Conservation (phyloP, 2,329 filamentous ascomycete species). For the Hymenoscyphus scutula region DNA sequence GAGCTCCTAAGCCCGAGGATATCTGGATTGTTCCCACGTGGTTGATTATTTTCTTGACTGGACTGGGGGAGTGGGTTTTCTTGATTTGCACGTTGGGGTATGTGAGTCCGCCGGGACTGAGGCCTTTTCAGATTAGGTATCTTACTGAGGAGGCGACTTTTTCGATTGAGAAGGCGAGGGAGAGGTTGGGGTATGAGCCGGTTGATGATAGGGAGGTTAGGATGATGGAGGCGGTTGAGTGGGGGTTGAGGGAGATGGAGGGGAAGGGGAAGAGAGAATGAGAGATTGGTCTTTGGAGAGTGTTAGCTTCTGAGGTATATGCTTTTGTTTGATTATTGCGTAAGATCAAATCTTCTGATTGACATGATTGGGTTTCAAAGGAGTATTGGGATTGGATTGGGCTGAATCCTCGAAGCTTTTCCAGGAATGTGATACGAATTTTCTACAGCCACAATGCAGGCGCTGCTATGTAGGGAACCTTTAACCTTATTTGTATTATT, state of each 20-base stretch:
- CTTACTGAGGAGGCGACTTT: constrained; percentile 1
- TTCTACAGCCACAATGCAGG: too few relatives aligned
- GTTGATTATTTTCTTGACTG: neutral
- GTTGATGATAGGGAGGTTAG: constrained; percentile 1
- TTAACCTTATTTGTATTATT: too few relatives aligned
- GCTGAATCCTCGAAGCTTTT: too few relatives aligned
- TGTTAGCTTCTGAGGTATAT: too few relatives aligned
- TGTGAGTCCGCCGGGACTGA: neutral
- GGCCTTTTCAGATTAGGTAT: neutral
- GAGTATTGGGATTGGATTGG: too few relatives aligned
- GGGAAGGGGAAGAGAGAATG: neutral
- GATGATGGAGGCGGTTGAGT: constrained; percentile 1
- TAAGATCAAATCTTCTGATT: too few relatives aligned
- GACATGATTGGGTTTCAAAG: too few relatives aligned
- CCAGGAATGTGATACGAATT: too few relatives aligned
- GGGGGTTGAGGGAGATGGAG: neutral
- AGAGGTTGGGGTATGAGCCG: constrained; percentile 7
- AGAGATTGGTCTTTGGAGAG: neutral
- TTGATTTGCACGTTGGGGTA: neutral
- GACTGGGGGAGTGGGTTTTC: neutral
- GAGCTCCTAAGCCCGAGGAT: neutral
- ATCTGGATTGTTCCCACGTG: neutral
- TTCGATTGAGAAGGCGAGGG: constrained; percentile 9
- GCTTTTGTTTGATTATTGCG: too few relatives aligned
- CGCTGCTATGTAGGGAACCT: too few relatives aligned